These are phyloP conservation scores for Papilionanthe hybrid DNA, from an alignment of 116 monocot species.

Conservation along the genomic window DNA sequence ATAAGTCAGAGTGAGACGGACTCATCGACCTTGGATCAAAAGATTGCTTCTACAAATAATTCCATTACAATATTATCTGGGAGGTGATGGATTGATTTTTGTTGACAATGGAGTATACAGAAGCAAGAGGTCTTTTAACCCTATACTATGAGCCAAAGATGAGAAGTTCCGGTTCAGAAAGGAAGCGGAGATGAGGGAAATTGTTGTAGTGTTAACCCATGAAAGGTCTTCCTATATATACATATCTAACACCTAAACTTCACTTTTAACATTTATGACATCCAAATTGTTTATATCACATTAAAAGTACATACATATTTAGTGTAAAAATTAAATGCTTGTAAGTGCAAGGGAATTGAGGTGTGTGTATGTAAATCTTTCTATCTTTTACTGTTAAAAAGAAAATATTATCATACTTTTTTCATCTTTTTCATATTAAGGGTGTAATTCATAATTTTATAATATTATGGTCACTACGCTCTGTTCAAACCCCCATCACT, in stretches of 20 bases:
- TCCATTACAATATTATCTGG: constrained; percentile 7
- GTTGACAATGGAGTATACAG: neutral
- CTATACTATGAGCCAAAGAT: neutral
- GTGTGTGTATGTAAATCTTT: no score
- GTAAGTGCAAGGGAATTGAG: no score
- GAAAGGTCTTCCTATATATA: neutral
- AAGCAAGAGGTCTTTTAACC: neutral
- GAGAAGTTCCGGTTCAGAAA: neutral
- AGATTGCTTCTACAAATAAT: neutral
- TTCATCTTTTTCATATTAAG: no score
- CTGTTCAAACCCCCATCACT: no score
- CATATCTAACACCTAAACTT: no score
- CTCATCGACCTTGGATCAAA: neutral
- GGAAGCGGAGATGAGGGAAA: neutral
- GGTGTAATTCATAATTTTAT: no score
- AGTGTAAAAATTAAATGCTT: no score
- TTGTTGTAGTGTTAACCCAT: neutral
- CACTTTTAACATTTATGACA: neutral
- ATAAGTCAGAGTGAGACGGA: constrained; percentile 4
- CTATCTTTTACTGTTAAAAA: no score
- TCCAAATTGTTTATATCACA: no score
- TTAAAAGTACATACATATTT: no score
- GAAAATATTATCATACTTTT: no score
- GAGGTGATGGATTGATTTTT: constrained; percentile 1
- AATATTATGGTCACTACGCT: no score